Base-by-base conservation (phyloP, 805 yeast genomes). In the Debaryomyces prosopidis region DNA sequence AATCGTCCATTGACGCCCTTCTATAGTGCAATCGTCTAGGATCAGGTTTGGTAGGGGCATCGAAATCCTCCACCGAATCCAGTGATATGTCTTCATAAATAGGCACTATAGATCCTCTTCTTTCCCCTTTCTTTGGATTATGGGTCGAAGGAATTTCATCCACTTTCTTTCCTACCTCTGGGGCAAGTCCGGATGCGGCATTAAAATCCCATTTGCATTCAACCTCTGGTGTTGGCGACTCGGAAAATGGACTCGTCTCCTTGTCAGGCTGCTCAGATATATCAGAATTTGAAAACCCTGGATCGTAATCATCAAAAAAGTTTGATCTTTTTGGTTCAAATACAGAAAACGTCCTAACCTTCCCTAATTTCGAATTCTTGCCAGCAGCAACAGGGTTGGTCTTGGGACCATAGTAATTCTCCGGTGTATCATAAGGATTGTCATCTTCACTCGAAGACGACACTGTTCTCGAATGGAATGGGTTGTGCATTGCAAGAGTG, bases 401-500 rank as follows among this genome's bases (percentile, higher is more conserved):
- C 27, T 60, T 61, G 1, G 86, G 82, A 4, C 88, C 87, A 7
- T 37, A 34, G 62, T 87, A 86, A 19, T 76, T 69, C 40, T 85
- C 91, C 0, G 92, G 78, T n/a, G 69, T 65, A 14, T 85, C 84
- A 50, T 73, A 84, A 0, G 94, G 94, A 58, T 85, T 84, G n/a
- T 76, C 79, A 28, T 77, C 82, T 20, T 69, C 57, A 1, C 59
- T 47, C 5, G 62, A 46, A 3, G 83, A 76, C 2, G 78, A 71
- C 6, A 23, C 26, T 34, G 57, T 43, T 48, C 74, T 55, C 16
- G 17, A 14, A 15, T 34, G 37, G 23, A 6, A 18, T 34, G 37
- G 37, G 9, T 18, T 16, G 5, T 4, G 8, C 37, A 34, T 34
- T 14, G 12, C 11, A 7, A 10, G 9, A 7, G 5, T 23, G 26